Percentiles rank a stretch among this genome's conserved stretches.
These are phyloP conservation scores for Macrophomina tecta DNA, from an alignment of 2,329 filamentous ascomycete genomes.

Conservation along the genomic window DNA sequence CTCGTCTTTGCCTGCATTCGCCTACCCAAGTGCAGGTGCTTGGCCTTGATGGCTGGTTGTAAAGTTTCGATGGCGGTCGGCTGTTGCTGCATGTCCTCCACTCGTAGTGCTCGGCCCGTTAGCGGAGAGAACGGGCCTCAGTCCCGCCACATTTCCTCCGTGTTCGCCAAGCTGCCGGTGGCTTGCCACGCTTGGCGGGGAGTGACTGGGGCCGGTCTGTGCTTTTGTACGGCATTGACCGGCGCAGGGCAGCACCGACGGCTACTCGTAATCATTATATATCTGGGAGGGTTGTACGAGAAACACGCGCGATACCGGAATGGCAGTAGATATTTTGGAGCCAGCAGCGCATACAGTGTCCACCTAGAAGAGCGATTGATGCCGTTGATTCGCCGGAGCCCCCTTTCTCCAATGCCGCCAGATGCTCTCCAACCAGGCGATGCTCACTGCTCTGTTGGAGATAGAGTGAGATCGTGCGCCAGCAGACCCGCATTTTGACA, in stretches of 20 bases:
- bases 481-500: neutral
- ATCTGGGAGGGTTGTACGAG: too few relatives aligned
- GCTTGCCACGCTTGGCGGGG: neutral
- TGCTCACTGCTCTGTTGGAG: neutral
- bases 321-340: too few relatives aligned
- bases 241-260: neutral
- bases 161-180: neutral
- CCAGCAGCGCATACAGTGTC: too few relatives aligned
- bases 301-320: too few relatives aligned
- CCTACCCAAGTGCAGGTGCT: neutral
- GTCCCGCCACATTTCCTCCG: conserved; percentile 13
- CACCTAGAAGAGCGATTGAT: neutral
- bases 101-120: conserved; percentile 5
- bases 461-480: neutral
- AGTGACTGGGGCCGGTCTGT: neutral
- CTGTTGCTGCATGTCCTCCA: neutral
- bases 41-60: neutral
- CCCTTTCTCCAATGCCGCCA: neutral
- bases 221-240: neutral
- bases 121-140: neutral
- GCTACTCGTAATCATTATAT: too few relatives aligned
- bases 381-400: neutral
- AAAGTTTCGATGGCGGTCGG: conserved; percentile 3
- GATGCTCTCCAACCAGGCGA: neutral
- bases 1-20: conserved; percentile 5